A percentile compares a stretch with the other conserved stretches of the same genome.
Evolutionary conservation across 1,139 yeast genomes (phyloP).

Genomic region (Pichia sp.): DNA sequence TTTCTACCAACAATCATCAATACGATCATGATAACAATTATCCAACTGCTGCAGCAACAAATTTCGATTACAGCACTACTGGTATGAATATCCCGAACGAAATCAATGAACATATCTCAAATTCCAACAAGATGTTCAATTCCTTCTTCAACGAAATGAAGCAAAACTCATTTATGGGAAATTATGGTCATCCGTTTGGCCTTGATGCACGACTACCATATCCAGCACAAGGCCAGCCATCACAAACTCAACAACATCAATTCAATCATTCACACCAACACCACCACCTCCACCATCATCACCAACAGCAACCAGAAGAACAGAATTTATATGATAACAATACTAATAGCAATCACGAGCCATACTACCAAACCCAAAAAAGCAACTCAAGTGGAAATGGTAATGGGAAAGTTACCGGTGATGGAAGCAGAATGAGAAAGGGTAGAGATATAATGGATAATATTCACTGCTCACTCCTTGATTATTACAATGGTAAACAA

Average conservation of each 20-base stretch:
- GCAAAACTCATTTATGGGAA: slow-evolving; percentile 2
- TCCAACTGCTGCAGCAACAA: background rate
- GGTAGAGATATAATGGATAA: slow-evolving; percentile 44
- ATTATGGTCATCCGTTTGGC: slow-evolving; percentile 3
- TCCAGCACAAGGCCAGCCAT: too few relatives aligned
- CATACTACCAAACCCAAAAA: too few relatives aligned
- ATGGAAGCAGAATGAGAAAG: slow-evolving; percentile 21
- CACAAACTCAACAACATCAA: background rate
- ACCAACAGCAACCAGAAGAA: background rate
- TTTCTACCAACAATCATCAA: slow-evolving; percentile 9
- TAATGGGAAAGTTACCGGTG: too few relatives aligned
- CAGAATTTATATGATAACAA: slow-evolving; percentile 1
- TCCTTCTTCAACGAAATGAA: slow-evolving; percentile 5
- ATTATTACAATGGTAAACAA: slow-evolving; percentile 41
- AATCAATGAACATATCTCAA: background rate
- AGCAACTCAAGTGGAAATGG: too few relatives aligned
- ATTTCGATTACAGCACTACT: background rate
- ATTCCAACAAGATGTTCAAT: slow-evolving; percentile 5
- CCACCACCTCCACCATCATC: too few relatives aligned
- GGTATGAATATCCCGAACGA: background rate
- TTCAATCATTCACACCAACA: too few relatives aligned
- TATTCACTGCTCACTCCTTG: slow-evolving; percentile 37
- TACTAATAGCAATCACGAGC: too few relatives aligned
- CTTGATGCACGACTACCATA: background rate
- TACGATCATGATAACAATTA: slow-evolving; percentile 2